These are phyloP conservation scores for Apostasia ramifera DNA, from an alignment of 106 monocot species.

Conservation along the genomic window DNA sequence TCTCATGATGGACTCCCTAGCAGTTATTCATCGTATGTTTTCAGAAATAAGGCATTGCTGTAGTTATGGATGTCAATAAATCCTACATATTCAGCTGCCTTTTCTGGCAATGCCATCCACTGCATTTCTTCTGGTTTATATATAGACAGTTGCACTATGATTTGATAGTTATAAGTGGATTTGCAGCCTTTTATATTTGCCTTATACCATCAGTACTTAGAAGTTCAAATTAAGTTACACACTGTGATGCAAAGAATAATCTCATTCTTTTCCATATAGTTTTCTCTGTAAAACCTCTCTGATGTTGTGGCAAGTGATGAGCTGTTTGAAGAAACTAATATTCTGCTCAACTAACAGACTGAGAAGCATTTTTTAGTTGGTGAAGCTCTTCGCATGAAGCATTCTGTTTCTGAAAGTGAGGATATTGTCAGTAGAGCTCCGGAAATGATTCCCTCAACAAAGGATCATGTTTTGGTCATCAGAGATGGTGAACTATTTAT, in stretches of 20 bases:
- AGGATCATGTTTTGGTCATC: conserved; percentile 2
- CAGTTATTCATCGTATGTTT: no score
- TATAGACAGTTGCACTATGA: neutral
- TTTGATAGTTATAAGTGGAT: neutral
- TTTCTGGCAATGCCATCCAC: neutral
- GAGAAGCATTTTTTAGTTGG: neutral
- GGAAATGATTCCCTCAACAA: neutral
- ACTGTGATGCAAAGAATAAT: neutral
- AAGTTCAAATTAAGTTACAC: neutral
- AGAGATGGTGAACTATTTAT: conserved; percentile 9
- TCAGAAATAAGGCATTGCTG: no score
- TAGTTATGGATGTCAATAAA: neutral
- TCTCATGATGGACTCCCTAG: no score
- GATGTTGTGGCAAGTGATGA: conserved; percentile 9
- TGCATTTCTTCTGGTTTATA: neutral
- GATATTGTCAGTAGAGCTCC: neutral
- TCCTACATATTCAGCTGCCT: neutral
- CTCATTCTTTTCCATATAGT: neutral
- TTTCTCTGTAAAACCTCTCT: conserved; percentile 3
- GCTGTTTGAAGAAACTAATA: neutral
- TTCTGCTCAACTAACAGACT: conserved; percentile 1
- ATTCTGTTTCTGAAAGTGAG: neutral
- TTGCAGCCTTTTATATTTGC: neutral
- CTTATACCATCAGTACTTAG: neutral
- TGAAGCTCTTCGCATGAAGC: neutral